These are phyloP conservation scores for Neltuma alba DNA, from an alignment of 306 rosid genomes.

Conservation along the genomic window DNA sequence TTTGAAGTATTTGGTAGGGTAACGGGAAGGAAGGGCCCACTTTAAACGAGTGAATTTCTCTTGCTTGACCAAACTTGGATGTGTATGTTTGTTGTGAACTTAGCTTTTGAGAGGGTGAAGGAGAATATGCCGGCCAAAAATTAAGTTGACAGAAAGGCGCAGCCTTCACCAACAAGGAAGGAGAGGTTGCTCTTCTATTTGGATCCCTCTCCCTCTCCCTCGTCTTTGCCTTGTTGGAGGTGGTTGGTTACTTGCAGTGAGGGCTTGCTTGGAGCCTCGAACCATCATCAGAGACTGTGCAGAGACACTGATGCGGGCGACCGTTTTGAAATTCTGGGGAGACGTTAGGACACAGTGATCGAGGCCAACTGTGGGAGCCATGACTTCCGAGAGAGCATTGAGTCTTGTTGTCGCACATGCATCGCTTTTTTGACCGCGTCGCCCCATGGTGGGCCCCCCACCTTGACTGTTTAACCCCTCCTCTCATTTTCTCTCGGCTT, in stretches of 20 bases:
- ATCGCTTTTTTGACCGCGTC: slow-evolving; percentile 21
- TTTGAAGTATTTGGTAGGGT: too few relatives aligned
- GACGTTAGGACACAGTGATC: background rate
- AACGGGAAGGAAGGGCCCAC: too few relatives aligned
- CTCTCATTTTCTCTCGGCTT: background rate
- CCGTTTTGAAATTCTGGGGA: background rate
- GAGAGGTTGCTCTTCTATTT: too few relatives aligned
- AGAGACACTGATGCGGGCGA: background rate
- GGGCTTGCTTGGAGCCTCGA: background rate
- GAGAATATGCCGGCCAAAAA: too few relatives aligned
- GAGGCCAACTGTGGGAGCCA: background rate
- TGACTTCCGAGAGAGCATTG: background rate
- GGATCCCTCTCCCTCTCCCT: too few relatives aligned
- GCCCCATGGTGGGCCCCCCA: slow-evolving; percentile 13
- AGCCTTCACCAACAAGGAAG: too few relatives aligned
- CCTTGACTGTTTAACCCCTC: slow-evolving; percentile 14
- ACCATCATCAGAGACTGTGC: slow-evolving; percentile 1
- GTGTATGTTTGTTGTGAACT: too few relatives aligned
- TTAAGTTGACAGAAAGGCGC: too few relatives aligned
- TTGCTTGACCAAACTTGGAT: too few relatives aligned
- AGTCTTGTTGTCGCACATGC: slow-evolving; percentile 14
- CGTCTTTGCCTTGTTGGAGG: too few relatives aligned
- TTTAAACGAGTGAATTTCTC: too few relatives aligned
- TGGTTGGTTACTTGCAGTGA: background rate
- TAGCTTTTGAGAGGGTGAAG: too few relatives aligned